Conservation (phyloP, 192 early-diverging fungal genomes). For the Borealophlyctis nickersoniae region DNA sequence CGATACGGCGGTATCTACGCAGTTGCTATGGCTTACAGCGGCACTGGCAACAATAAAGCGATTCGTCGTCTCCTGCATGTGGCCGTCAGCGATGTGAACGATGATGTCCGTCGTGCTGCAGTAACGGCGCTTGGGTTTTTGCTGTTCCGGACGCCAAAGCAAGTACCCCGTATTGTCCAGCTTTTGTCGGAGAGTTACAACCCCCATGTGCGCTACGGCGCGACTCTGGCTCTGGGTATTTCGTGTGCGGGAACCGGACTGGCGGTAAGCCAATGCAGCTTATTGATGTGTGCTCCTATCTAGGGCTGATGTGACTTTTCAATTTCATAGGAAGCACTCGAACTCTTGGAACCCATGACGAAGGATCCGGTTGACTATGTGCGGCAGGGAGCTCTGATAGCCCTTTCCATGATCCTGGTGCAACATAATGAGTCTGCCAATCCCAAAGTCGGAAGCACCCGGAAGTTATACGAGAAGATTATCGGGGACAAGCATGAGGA, state of each 20-base stretch:
- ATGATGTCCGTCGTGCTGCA: conserved; percentile 98
- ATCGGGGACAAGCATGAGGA: conserved; percentile 93
- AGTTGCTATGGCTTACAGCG: conserved; percentile 96
- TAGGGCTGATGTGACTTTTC: conserved; percentile 4
- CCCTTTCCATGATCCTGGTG: conserved; percentile 91
- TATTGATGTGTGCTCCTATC: neutral
- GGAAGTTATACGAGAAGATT: conserved; percentile 83
- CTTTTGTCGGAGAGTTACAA: conserved; percentile 96
- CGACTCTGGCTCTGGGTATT: conserved; percentile 93
- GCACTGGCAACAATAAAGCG: conserved; percentile 96
- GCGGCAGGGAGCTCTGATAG: conserved; percentile 92
- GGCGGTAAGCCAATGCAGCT: conserved; percentile 30
- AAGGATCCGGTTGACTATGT: conserved; percentile 98
- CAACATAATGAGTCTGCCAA: conserved; percentile 81
- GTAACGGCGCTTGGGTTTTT: conserved; percentile 96
- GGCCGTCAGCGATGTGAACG: conserved; percentile 97
- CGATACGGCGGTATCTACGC: conserved; percentile 97
- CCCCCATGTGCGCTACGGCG: conserved; percentile 97
- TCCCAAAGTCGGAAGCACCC: conserved; percentile 64
- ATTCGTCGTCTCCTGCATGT: conserved; percentile 92
- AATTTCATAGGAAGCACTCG: conserved; percentile 71
- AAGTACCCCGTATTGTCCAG: conserved; percentile 98
- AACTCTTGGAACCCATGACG: conserved; percentile 93
- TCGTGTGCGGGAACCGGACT: conserved; percentile 94
- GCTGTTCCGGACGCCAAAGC: conserved; percentile 84